These are phyloP conservation scores for Nicotiana undulata DNA, from an alignment of 257 asterid species.

Conservation along the genomic window DNA sequence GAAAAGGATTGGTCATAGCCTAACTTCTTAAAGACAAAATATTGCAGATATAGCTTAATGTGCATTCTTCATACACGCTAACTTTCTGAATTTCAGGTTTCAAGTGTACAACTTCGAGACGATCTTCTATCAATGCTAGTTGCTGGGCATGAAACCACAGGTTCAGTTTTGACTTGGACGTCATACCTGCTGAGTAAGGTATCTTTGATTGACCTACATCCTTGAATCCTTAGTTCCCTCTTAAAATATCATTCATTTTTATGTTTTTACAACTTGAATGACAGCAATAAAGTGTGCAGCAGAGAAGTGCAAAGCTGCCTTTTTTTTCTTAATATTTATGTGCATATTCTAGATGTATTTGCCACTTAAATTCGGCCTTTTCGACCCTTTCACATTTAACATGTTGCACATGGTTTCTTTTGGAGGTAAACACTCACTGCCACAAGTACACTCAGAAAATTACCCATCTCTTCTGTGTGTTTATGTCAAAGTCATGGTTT, in stretches of 20 bases:
- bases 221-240: not conserved
- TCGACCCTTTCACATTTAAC: not conserved
- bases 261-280: not conserved
- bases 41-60: not conserved
- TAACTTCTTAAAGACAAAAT: not conserved
- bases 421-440: not conserved
- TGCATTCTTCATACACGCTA: not conserved
- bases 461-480: not conserved
- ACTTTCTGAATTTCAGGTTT: slow-evolving; percentile 45
- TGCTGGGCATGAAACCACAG: slow-evolving; percentile 99
- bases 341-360: not conserved
- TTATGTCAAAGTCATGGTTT: not conserved
- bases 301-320: not conserved
- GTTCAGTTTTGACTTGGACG: slow-evolving; percentile 94
- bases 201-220: not conserved
- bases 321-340: not conserved
- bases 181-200: slow-evolving; percentile 89
- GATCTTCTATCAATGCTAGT: slow-evolving; percentile 98
- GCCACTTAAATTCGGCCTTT: not conserved
- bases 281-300: not conserved
- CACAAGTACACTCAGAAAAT: not conserved
- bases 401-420: not conserved
- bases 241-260: not conserved
- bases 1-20: not conserved
- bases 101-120: slow-evolving; percentile 82